Percentiles rank a stretch among this genome's conserved stretches.
Evolutionary conservation across 2,329 filamentous ascomycete genomes (phyloP).

Genomic region (Zasmidium cellare): DNA sequence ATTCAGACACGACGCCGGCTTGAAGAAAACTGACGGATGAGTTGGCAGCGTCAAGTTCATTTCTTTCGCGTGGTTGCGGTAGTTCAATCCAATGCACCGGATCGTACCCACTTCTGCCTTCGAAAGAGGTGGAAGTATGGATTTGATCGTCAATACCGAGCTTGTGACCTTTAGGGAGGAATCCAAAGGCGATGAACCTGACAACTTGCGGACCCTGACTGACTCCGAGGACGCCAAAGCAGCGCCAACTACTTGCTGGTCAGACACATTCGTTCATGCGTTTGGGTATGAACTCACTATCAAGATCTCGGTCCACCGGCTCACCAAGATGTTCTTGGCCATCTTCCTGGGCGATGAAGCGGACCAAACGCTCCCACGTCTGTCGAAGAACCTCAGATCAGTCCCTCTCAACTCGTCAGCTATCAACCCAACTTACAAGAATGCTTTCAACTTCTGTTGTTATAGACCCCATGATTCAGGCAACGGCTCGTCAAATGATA

Average conservation of each 20-base stretch:
- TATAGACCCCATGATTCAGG: no score
- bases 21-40: constrained; percentile 13
- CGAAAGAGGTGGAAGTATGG: constrained; percentile 4
- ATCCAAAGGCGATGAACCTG: not conserved
- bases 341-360: constrained; percentile 67
- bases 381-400: not conserved
- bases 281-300: not conserved
- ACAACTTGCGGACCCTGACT: not conserved
- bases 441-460: no score
- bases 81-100: constrained; percentile 11
- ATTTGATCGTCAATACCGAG: not conserved
- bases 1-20: constrained; percentile 12
- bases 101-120: constrained; percentile 8
- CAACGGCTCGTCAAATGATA: no score
- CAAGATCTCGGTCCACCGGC: constrained; percentile 53
- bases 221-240: no score
- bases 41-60: constrained; percentile 10
- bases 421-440: no score
- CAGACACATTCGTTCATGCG: not conserved
- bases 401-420: not conserved
- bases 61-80: constrained; percentile 10
- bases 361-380: constrained; percentile 63
- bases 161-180: not conserved
- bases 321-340: constrained; percentile 72
- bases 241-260: not conserved